A percentile compares a stretch with the other conserved stretches of the same genome.
These are phyloP conservation scores for Exophiala sp. DNA, from an alignment of 2,329 filamentous ascomycete genomes.

Conservation along the genomic window DNA sequence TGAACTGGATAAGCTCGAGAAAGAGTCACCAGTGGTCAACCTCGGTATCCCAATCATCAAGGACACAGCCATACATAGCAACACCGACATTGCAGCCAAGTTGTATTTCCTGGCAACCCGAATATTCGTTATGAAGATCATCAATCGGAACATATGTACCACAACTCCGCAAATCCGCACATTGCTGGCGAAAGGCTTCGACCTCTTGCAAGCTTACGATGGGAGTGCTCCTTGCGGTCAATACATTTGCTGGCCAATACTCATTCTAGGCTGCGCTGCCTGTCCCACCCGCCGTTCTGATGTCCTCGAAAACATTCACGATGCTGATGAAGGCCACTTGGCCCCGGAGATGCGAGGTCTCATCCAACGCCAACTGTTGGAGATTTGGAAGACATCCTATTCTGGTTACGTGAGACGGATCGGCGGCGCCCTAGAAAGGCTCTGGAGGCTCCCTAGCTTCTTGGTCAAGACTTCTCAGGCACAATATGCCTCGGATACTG, in stretches of 20 bases:
- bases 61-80: neutral
- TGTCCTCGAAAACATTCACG: neutral
- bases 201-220: conserved; percentile 13
- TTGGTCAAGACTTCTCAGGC: neutral
- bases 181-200: conserved; percentile 1
- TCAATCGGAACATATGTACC: conserved; percentile 9
- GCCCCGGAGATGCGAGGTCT: conserved; percentile 9
- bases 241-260: conserved; percentile 23
- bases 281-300: conserved; percentile 10
- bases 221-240: conserved; percentile 14
- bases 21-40: conserved; percentile 1
- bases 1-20: conserved; percentile 12
- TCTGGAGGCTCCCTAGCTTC: conserved; percentile 18
- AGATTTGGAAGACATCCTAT: conserved; percentile 22
- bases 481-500: neutral
- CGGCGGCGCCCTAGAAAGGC: conserved; percentile 10
- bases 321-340: neutral
- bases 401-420: conserved; percentile 21
- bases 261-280: conserved; percentile 20
- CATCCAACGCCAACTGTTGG: conserved; percentile 13
- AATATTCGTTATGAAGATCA: conserved; percentile 18
- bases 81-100: conserved; percentile 17
- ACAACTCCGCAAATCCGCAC: conserved; percentile 7
- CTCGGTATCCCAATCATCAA: neutral
- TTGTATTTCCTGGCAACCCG: conserved; percentile 17